Percentiles rank a stretch among this genome's conserved stretches.
Evolutionary conservation across 305 asterid genomes (phyloP).

Genomic region (Stenogyne calaminthoides): DNA sequence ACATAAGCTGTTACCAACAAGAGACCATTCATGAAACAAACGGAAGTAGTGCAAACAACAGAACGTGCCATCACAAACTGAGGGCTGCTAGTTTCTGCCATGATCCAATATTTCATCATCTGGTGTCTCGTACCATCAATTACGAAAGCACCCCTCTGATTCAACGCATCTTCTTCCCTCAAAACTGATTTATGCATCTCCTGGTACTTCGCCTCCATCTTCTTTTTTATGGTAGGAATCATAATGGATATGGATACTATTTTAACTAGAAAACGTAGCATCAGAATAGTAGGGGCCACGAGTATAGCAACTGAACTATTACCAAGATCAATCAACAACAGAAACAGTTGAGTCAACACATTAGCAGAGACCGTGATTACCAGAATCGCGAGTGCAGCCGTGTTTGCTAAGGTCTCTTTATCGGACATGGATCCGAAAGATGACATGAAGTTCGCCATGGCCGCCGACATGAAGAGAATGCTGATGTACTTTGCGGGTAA

Average conservation of each 20-base stretch:
- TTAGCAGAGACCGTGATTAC: neutral
- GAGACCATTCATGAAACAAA: neutral
- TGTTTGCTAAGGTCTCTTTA: neutral
- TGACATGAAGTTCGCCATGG: neutral
- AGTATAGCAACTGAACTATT: neutral
- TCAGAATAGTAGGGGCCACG: neutral
- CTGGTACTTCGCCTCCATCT: slow-evolving; percentile 24
- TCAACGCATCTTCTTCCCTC: neutral
- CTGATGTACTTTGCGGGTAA: neutral
- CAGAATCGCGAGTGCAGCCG: neutral
- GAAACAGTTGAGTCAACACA: neutral
- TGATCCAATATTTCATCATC: slow-evolving; percentile 26
- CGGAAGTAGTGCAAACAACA: slow-evolving; percentile 11
- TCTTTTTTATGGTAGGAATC: slow-evolving; percentile 11
- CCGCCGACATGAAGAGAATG: neutral
- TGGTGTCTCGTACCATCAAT: neutral
- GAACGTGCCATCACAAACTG: slow-evolving; percentile 32
- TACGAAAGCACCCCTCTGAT: neutral
- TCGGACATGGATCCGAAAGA: neutral
- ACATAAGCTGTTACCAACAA: neutral
- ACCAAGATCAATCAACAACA: neutral
- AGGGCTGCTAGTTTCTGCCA: slow-evolving; percentile 34
- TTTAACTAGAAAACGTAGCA: slow-evolving; percentile 18
- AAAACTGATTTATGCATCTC: slow-evolving; percentile 14
- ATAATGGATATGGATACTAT: slow-evolving; percentile 24